Evolutionary conservation across 129 eudicot genomes (phyloP), one percentile per base, ranked within the genome.

Genomic region (Flaveria robusta): DNA sequence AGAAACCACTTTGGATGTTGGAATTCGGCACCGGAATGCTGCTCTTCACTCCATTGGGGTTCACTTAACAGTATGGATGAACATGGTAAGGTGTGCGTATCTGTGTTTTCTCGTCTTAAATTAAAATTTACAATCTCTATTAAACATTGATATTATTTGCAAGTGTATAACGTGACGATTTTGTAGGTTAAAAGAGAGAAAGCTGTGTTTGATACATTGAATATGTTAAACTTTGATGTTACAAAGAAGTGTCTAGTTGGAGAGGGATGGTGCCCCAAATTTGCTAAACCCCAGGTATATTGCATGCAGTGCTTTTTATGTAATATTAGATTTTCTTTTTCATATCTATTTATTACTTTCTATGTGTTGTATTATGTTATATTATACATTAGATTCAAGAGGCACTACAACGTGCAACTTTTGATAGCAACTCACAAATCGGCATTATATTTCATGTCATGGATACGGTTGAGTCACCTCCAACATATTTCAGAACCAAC

Each of bases 231-330:
- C 82, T 94, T 91, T 68, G 99, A 94, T 86, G 99, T 94, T 68
- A 94, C 99, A 63, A 94, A 91, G 83, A 94, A 94, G 80, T 94
- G 99, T 84, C 90, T 94, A 47, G 99, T 94, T 75, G 99, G 97
- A 75, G 99, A 94, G 84, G 99, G 97, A 18, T 94, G 99, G 99
- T 94, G 99, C 79, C 99, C 99, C 10, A 69, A 89, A 74, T 91
- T 87, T 82, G 97, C 99, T 66, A 94, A 91, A 89, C 65, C 86
- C 45, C 87, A 89, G 99, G 99, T 94, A 83, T 58, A 34, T 67
- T 66, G 42, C 18, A 72, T 72, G 56, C 50, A 34, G 9, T 22
- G 69, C 20, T 49, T 54, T 42, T 49, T 51, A 54, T 46, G 55
- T 64, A 59, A 60, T 60, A 24, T 59, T 60, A 13, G 26, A 41